Evolutionary conservation across 202 grass and related monocot genomes (phyloP).

Genomic region (Panicum virgatum): DNA sequence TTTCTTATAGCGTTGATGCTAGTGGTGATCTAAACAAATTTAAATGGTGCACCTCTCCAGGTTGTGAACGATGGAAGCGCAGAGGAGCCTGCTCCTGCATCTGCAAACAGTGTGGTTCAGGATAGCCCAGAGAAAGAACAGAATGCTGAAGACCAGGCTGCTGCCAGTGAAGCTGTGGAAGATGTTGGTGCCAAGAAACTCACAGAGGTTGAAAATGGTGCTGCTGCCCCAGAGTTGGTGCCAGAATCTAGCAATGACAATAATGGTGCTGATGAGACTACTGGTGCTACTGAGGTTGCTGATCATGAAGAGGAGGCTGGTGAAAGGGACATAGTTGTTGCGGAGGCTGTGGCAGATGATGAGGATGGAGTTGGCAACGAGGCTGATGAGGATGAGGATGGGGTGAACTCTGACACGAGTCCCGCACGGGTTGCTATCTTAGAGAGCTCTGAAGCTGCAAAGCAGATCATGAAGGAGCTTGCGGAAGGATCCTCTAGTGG

Average conservation of each 20-base stretch:
- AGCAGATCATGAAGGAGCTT: constrained; percentile 73
- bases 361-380: constrained; percentile 46
- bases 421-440: constrained; percentile 64
- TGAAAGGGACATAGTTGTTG: constrained; percentile 39
- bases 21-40: constrained; percentile 23
- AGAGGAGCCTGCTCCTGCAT: constrained; percentile 26
- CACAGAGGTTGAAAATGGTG: constrained; percentile 23
- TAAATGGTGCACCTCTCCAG: constrained; percentile 18
- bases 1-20: constrained; percentile 30
- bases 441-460: constrained; percentile 59
- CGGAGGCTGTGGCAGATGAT: constrained; percentile 36
- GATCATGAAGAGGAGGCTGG: constrained; percentile 11
- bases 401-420: constrained; percentile 38
- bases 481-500: constrained; percentile 55
- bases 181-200: constrained; percentile 31
- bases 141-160: constrained; percentile 16
- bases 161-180: constrained; percentile 22
- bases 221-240: constrained; percentile 30
- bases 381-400: constrained; percentile 57
- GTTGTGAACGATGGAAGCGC: constrained; percentile 3
- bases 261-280: constrained; percentile 7
- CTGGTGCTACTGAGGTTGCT: constrained; percentile 12
- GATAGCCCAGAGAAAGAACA: constrained; percentile 22
- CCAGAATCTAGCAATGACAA: constrained; percentile 22
- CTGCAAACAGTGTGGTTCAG: constrained; percentile 5